These are phyloP conservation scores for Solanum hybrid DNA, from an alignment of 305 asterid species.

Conservation along the genomic window DNA sequence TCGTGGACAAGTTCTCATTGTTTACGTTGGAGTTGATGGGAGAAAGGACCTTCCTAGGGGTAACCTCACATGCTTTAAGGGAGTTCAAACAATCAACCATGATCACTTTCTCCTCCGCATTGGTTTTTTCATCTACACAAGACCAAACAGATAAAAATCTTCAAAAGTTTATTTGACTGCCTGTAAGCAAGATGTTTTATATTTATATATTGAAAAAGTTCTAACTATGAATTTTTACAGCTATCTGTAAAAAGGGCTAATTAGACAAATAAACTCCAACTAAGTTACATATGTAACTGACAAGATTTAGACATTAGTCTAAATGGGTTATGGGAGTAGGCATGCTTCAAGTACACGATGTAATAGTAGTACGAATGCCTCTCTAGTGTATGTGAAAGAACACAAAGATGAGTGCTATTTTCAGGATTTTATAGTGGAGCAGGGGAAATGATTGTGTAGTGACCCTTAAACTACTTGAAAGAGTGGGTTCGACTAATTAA, in stretches of 20 bases:
- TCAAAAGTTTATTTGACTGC: background rate
- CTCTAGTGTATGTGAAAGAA: background rate
- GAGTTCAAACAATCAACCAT: background rate
- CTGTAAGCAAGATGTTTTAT: background rate
- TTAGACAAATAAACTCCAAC: background rate
- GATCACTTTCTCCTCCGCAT: conserved; percentile 12
- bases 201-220: background rate
- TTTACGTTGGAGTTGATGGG: conserved; percentile 46
- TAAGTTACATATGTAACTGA: background rate
- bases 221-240: background rate
- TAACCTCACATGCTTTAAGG: conserved; percentile 15
- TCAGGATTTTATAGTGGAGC: background rate
- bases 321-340: background rate
- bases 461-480: background rate
- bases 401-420: background rate
- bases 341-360: background rate
- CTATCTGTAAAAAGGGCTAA: background rate
- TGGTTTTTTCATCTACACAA: conserved; percentile 27
- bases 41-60: conserved; percentile 46
- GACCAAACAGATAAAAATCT: background rate
- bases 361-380: background rate
- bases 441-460: background rate
- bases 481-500: background rate
- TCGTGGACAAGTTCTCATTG: background rate
- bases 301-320: background rate